Percentiles rank a stretch among this genome's conserved stretches.
phyloP scores from a whole-genome alignment of 768 basidiomycete species.

The Serendipita vermifera region DNA sequence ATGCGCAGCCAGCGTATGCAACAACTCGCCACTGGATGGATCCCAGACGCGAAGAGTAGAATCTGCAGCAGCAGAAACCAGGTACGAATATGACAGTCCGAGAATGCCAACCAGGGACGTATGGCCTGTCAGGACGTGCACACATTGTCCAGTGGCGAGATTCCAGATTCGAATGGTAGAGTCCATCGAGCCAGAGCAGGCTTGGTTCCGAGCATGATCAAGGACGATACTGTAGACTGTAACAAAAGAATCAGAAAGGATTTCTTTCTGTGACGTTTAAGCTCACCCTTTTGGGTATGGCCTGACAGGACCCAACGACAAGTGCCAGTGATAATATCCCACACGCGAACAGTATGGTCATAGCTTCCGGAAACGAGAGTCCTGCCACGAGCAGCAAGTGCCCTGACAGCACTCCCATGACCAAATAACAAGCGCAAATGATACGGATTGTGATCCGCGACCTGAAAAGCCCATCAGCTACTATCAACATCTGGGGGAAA shows the following conservation, averaged over 20 bases:
- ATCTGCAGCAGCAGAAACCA: slow-evolving; percentile 94
- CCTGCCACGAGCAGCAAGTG: slow-evolving; percentile 79
- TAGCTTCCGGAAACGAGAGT: slow-evolving; percentile 92
- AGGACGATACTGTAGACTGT: slow-evolving; percentile 91
- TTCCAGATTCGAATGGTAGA: slow-evolving; percentile 95
- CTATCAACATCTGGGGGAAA: neutral
- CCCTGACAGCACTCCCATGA: slow-evolving; percentile 83
- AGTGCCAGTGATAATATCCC: slow-evolving; percentile 78
- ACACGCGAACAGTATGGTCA: slow-evolving; percentile 86
- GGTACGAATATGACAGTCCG: slow-evolving; percentile 72
- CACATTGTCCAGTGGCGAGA: slow-evolving; percentile 63
- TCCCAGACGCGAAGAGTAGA: slow-evolving; percentile 93
- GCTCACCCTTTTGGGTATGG: slow-evolving; percentile 80
- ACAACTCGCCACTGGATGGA: slow-evolving; percentile 65
- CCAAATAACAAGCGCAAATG: slow-evolving; percentile 75
- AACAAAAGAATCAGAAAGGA: no score
- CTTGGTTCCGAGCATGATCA: slow-evolving; percentile 72
- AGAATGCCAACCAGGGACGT: slow-evolving; percentile 90
- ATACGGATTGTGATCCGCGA: slow-evolving; percentile 71
- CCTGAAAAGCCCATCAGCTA: no score
- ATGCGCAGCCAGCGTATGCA: slow-evolving; percentile 76
- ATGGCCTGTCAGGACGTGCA: slow-evolving; percentile 75
- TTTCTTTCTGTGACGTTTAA: no score
- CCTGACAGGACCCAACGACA: slow-evolving; percentile 73
- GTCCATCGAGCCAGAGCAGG: slow-evolving; percentile 97